A percentile compares a stretch with the other conserved stretches of the same genome.
phyloP scores from a whole-genome alignment of 75 land plant species.

The Picea sitchensis region DNA sequence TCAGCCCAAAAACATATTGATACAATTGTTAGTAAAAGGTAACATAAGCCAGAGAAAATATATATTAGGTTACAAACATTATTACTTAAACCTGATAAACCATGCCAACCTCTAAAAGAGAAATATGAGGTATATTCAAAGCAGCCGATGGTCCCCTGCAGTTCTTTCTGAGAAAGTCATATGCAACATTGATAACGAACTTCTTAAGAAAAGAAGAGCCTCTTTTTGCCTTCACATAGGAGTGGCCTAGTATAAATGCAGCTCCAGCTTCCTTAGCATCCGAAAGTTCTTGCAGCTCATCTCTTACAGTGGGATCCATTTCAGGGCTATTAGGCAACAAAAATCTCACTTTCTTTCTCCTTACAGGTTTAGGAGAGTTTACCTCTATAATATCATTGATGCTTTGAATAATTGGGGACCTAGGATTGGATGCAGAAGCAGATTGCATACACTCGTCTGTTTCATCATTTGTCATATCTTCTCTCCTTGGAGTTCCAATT shows the following conservation, averaged over 20 bases:
- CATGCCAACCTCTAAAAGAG: conserved; percentile 84
- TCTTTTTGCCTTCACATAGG: conserved; percentile 61
- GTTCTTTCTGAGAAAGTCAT: conserved; percentile 74
- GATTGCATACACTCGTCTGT: conserved; percentile 12
- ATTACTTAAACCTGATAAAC: conserved; percentile 44
- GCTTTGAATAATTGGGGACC: conserved; percentile 7
- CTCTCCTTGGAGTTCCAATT: conserved; percentile 31
- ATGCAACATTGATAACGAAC: conserved; percentile 50
- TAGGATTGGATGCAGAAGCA: conserved; percentile 5
- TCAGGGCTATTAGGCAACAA: conserved; percentile 46
- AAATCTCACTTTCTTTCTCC: conserved; percentile 51
- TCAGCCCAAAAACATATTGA: no score
- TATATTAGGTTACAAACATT: background rate
- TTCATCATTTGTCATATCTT: conserved; percentile 25
- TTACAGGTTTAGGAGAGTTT: conserved; percentile 14
- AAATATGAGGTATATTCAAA: conserved; percentile 49
- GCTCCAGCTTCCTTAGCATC: conserved; percentile 70
- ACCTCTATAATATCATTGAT: conserved; percentile 21
- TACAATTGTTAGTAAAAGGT: no score
- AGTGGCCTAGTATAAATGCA: conserved; percentile 72
- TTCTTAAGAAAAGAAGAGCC: conserved; percentile 66
- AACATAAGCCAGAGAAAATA: no score
- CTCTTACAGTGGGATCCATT: conserved; percentile 30
- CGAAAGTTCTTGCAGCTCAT: conserved; percentile 49
- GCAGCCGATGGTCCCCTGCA: conserved; percentile 59